A percentile compares a stretch with the other conserved stretches of the same genome.
Conservation (phyloP, 2,329 filamentous ascomycete genomes). For the Blumeriella jaapii region DNA sequence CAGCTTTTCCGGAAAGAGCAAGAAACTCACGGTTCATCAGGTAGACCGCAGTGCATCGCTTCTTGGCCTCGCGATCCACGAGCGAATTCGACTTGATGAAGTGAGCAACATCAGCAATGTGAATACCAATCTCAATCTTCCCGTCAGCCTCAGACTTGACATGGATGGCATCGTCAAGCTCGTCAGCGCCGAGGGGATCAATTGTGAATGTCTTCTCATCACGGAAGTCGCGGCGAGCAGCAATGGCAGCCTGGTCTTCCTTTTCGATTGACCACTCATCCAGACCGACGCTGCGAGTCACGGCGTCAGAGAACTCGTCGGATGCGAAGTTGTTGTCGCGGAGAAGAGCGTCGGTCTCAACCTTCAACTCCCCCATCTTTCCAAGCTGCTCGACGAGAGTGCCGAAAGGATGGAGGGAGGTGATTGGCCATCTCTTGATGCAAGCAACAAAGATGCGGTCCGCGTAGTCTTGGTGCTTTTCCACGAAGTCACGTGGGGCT, state of each 20-base stretch:
- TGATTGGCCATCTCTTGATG: conserved; percentile 99
- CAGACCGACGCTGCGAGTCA: conserved; percentile 81
- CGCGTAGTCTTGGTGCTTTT: conserved; percentile 95
- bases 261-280: conserved; percentile 83
- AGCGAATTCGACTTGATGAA: conserved; percentile 95
- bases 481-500: conserved; percentile 92
- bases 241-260: conserved; percentile 65
- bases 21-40: conserved; percentile 52
- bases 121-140: conserved; percentile 86
- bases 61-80: conserved; percentile 94
- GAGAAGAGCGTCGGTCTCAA: conserved; percentile 92
- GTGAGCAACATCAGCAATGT: conserved; percentile 89
- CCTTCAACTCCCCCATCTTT: conserved; percentile 92
- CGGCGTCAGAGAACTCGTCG: conserved; percentile 95
- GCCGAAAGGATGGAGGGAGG: conserved; percentile 96
- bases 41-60: conserved; percentile 92
- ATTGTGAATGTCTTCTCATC: conserved; percentile 83
- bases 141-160: conserved; percentile 75
- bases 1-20: neutral
- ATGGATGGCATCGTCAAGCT: conserved; percentile 87
- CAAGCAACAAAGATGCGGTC: conserved; percentile 97
- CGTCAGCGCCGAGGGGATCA: conserved; percentile 75
- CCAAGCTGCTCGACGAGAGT: conserved; percentile 95
- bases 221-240: conserved; percentile 79
- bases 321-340: conserved; percentile 98